Evolutionary conservation across 305 asterid genomes (phyloP), one percentile per base, ranked within the genome.

Genomic region (Fraxinus latifolia): DNA sequence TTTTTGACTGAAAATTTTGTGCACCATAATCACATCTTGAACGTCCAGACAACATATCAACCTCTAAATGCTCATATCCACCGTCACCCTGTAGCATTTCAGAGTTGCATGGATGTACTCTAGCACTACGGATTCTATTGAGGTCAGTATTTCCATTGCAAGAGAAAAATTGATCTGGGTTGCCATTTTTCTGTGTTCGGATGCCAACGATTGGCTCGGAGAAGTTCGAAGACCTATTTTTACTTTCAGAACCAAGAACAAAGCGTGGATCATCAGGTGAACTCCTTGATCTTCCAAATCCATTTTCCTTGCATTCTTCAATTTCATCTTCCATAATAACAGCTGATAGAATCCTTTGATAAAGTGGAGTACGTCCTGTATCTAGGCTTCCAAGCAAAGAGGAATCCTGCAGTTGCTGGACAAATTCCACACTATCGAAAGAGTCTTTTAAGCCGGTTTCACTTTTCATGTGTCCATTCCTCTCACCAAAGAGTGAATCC

Each of bases 321-420:
- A 85, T 80, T 82, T 94, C 93, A 84, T 93, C 98, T 81, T 92
- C 99, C 58, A 91, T 12, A 70, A 96, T 95, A 74, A 96, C 86
- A 85, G 99, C 98, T 14, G 99, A 95, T 78, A 96, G 90, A 76
- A 96, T 91, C 89, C 98, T 91, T 83, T 96, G 98, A 89, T 88
- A 92, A 81, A 96, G 92, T 74, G 98, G 95, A 77, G 91, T 82
- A 80, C 44, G 79, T 78, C 68, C 88, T n/a, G 86, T 83, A 79
- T 89, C 93, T 47, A 85, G 85, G 82, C 81, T 87, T 83, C 88
- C 92, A 83, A 79, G 83, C 47, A 81, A 75, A 86, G 87, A 84
- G 79, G 94, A 87, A 82, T 81, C 85, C 72, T 87, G 92, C 78
- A 86, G 82, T 70, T 88, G 94, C 29, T 90, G 90, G 29, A 86